Evolutionary conservation across 23 red algal genomes (phyloP).

Genomic region (Gracilaria caudata): DNA sequence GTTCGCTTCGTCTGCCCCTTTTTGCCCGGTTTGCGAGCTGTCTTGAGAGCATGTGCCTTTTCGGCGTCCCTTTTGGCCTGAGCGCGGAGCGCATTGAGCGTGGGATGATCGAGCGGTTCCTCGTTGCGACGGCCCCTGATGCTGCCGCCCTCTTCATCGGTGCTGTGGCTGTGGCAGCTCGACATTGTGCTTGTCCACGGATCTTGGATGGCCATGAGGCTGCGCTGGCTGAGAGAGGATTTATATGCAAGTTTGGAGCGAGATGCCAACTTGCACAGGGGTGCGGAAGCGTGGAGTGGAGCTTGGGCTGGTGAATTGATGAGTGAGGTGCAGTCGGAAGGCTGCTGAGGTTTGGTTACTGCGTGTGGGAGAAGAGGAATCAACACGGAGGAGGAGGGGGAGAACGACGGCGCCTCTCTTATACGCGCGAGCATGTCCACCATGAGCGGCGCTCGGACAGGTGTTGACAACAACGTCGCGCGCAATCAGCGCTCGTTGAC

Average conservation of each 20-base stretch:
- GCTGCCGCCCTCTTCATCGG: neutral
- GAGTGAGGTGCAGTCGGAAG: neutral
- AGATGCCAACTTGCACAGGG: neutral
- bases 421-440: neutral
- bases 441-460: neutral
- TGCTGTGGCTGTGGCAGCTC: neutral
- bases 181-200: neutral
- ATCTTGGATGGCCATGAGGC: neutral
- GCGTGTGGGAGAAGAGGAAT: neutral
- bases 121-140: neutral
- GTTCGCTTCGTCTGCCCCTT: neutral
- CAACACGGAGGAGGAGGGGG: neutral
- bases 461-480: conserved; percentile 21
- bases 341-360: neutral
- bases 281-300: too few relatives aligned
- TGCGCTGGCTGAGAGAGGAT: neutral
- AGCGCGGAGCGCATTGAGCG: neutral
- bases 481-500: neutral
- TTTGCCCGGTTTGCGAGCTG: neutral
- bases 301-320: neutral
- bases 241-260: neutral
- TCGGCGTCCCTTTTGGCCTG: conserved; percentile 2
- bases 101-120: conserved; percentile 9
- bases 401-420: neutral
- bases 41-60: neutral